phyloP scores from a whole-genome alignment of 345 rosid genomes.

The Trapa incisa region DNA sequence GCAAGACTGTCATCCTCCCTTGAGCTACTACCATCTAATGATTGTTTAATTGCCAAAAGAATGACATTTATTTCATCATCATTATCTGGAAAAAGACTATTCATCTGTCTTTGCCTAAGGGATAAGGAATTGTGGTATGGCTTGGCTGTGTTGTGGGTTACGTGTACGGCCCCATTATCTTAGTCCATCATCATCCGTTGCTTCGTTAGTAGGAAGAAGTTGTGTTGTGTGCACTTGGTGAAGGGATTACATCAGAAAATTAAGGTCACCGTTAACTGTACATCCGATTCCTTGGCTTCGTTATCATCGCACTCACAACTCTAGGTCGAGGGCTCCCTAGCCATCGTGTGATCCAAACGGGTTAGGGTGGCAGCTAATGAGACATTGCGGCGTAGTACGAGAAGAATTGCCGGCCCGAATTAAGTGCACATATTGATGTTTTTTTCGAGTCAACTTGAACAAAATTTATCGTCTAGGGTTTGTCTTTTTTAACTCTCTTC shows the following conservation, averaged over 20 bases:
- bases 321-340: neutral
- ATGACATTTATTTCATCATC: neutral
- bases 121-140: neutral
- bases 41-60: no score
- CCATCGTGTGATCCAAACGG: neutral
- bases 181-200: neutral
- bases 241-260: neutral
- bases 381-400: neutral
- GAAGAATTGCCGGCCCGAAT: neutral
- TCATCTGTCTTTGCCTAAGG: neutral
- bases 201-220: neutral
- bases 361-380: neutral
- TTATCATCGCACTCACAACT: no score
- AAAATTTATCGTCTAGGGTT: neutral
- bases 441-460: neutral
- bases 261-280: no score
- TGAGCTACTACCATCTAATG: no score
- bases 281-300: no score
- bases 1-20: no score
- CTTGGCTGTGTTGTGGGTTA: neutral
- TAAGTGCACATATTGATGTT: neutral
- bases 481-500: neutral
- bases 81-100: neutral
- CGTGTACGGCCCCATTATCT: neutral
- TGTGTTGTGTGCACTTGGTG: neutral